Evolutionary conservation across 768 basidiomycete genomes (phyloP).

Genomic region (Lentinula boryana): DNA sequence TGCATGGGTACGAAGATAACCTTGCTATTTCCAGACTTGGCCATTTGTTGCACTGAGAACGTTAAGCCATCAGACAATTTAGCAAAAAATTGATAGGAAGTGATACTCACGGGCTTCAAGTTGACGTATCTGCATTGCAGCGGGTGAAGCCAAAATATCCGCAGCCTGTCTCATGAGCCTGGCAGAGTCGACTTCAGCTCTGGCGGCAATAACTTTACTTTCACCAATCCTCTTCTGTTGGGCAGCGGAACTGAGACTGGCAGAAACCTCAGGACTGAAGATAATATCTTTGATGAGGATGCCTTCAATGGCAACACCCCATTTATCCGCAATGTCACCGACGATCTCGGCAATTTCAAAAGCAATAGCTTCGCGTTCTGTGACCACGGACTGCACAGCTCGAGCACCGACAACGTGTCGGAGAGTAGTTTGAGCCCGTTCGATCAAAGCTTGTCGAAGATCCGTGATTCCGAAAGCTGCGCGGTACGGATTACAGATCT

Average conservation of each 20-base stretch:
- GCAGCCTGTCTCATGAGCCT: slow-evolving; percentile 96
- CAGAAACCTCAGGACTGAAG: slow-evolving; percentile 86
- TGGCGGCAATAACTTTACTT: slow-evolving; percentile 91
- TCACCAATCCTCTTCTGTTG: slow-evolving; percentile 98
- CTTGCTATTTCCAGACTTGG: slow-evolving; percentile 81
- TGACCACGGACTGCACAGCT: slow-evolving; percentile 92
- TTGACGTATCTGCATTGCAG: slow-evolving; percentile 98
- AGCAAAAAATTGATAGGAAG: background rate
- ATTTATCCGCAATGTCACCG: slow-evolving; percentile 86
- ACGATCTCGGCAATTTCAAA: slow-evolving; percentile 97
- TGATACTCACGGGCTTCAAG: slow-evolving; percentile 69
- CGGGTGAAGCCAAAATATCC: slow-evolving; percentile 89
- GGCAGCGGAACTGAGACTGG: slow-evolving; percentile 89
- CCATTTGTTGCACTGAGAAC: slow-evolving; percentile 81
- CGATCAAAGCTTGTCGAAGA: slow-evolving; percentile 77
- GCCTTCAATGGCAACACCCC: slow-evolving; percentile 96
- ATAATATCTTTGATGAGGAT: slow-evolving; percentile 95
- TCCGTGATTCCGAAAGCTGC: slow-evolving; percentile 93
- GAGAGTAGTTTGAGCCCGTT: slow-evolving; percentile 89
- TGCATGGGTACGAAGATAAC: slow-evolving; percentile 96
- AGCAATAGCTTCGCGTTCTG: slow-evolving; percentile 94
- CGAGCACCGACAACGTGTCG: slow-evolving; percentile 97
- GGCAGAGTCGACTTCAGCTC: slow-evolving; percentile 93
- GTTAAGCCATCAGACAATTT: no score
- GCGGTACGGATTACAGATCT: slow-evolving; percentile 84